Evolutionary conservation across 306 rosid genomes (phyloP).

Genomic region (Myrica gale): DNA sequence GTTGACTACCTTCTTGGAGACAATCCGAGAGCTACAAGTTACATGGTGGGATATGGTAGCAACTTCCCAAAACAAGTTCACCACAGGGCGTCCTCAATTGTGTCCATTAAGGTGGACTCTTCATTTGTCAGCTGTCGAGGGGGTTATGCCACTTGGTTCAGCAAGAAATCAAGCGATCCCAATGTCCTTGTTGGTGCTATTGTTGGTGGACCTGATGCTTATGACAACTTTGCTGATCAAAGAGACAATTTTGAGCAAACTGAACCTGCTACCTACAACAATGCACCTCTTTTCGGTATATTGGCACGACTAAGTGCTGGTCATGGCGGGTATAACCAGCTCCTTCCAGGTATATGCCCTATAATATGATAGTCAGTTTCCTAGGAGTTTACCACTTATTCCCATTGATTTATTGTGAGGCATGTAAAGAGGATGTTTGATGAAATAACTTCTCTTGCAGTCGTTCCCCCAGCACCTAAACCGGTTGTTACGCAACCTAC

Average conservation of each 20-base stretch:
- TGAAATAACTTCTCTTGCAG: slow-evolving; percentile 39
- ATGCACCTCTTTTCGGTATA: slow-evolving; percentile 91
- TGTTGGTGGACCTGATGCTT: slow-evolving; percentile 99
- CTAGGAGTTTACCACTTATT: neutral
- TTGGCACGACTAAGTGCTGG: slow-evolving; percentile 77
- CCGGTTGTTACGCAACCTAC: slow-evolving; percentile 48
- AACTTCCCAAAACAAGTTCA: slow-evolving; percentile 83
- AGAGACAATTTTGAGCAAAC: slow-evolving; percentile 95
- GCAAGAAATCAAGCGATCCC: slow-evolving; percentile 73
- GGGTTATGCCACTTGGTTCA: slow-evolving; percentile 91
- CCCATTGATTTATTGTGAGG: neutral
- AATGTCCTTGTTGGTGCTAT: slow-evolving; percentile 80
- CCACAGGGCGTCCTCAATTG: slow-evolving; percentile 94
- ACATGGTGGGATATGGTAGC: slow-evolving; percentile 92
- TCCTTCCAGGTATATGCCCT: slow-evolving; percentile 71
- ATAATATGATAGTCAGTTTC: neutral
- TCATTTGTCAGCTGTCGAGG: slow-evolving; percentile 82
- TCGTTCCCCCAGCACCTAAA: slow-evolving; percentile 47
- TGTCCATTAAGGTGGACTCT: slow-evolving; percentile 70
- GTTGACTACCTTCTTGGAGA: slow-evolving; percentile 95
- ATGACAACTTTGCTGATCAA: slow-evolving; percentile 92
- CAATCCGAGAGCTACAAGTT: slow-evolving; percentile 93
- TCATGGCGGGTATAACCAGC: slow-evolving; percentile 68
- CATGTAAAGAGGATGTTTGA: neutral
- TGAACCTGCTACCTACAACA: slow-evolving; percentile 98